Conservation (phyloP, 192 early-diverging fungal genomes). For the Linnemannia hyalina region DNA sequence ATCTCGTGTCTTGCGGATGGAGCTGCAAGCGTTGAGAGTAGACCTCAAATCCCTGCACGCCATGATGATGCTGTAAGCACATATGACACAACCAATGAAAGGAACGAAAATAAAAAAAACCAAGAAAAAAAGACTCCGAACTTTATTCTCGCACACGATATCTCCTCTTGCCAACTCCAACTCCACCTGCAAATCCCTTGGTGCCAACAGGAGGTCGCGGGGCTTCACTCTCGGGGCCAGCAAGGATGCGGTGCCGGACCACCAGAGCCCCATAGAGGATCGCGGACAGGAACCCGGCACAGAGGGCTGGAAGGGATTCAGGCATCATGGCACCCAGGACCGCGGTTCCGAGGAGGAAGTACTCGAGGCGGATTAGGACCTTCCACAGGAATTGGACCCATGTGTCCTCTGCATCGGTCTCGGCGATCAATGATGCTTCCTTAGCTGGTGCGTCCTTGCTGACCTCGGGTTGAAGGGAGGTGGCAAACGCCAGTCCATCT, state of each 20-base stretch:
- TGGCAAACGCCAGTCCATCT: too few relatives aligned
- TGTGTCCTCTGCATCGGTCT: neutral
- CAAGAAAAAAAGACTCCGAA: neutral
- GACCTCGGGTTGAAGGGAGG: too few relatives aligned
- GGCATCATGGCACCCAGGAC: conserved; percentile 51
- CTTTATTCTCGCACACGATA: conserved; percentile 12
- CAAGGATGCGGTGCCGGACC: conserved; percentile 22
- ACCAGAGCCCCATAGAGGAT: conserved; percentile 30
- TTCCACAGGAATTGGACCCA: conserved; percentile 42
- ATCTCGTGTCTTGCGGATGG: conserved; percentile 6
- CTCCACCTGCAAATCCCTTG: too few relatives aligned
- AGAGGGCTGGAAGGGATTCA: conserved; percentile 30
- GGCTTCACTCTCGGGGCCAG: conserved; percentile 17
- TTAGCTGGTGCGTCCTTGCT: too few relatives aligned
- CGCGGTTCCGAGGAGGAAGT: conserved; percentile 33
- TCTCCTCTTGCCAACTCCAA: neutral
- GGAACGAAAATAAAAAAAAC: neutral
- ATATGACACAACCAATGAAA: neutral
- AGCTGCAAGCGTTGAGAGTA: conserved; percentile 10
- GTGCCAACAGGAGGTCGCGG: conserved; percentile 24
- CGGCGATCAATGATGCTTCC: neutral
- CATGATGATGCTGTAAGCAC: neutral
- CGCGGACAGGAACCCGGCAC: conserved; percentile 38
- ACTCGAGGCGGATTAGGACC: conserved; percentile 33
- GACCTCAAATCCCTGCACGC: neutral